These are phyloP conservation scores for Mycena polygramma DNA, from an alignment of 768 basidiomycete genomes.

Conservation along the genomic window DNA sequence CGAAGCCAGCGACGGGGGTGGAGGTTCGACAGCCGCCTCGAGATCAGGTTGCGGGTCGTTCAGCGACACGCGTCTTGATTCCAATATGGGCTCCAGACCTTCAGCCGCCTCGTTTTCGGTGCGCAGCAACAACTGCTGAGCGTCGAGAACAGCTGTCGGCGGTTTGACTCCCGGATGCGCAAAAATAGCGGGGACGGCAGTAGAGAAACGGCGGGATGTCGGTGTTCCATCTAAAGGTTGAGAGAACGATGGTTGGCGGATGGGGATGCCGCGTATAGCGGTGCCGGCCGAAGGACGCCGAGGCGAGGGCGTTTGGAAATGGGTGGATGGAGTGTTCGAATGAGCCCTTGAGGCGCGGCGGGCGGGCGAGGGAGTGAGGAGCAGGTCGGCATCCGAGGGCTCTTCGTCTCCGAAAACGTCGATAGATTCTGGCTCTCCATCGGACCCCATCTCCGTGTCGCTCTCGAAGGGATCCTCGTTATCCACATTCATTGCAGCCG, in stretches of 20 bases:
- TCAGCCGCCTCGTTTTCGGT: conserved; percentile 56
- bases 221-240: conserved; percentile 51
- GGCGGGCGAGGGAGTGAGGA: conserved; percentile 28
- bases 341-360: conserved; percentile 28
- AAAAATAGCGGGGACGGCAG: conserved; percentile 81
- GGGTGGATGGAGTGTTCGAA: conserved; percentile 4
- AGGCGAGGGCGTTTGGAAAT: conserved; percentile 34
- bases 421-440: conserved; percentile 44
- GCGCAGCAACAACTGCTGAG: conserved; percentile 70
- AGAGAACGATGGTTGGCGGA: conserved; percentile 48
- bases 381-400: conserved; percentile 45
- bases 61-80: conserved; percentile 56
- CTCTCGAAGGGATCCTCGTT: conserved; percentile 85
- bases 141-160: conserved; percentile 82
- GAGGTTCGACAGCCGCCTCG: conserved; percentile 62
- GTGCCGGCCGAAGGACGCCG: conserved; percentile 47
- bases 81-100: conserved; percentile 64
- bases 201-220: conserved; percentile 68
- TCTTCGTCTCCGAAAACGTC: conserved; percentile 49
- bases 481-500: conserved; percentile 95
- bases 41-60: conserved; percentile 47
- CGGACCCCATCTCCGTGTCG: conserved; percentile 60
- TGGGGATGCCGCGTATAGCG: conserved; percentile 11
- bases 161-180: conserved; percentile 85
- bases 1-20: conserved; percentile 72